These are phyloP conservation scores for Collybia mongolica DNA, from an alignment of 768 basidiomycete species.

Conservation along the genomic window DNA sequence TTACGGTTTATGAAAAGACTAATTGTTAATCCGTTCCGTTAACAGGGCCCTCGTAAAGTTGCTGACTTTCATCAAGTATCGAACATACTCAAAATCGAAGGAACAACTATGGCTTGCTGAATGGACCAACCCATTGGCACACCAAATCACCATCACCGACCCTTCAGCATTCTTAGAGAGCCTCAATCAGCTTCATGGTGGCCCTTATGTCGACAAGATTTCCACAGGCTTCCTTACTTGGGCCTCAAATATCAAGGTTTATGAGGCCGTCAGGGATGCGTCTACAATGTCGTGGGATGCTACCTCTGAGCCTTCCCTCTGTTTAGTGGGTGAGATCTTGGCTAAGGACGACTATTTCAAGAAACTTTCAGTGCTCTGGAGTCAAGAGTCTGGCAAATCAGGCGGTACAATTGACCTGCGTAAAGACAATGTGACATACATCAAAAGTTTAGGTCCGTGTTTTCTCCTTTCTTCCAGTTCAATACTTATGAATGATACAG, in stretches of 20 bases:
- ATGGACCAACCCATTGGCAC: constrained; percentile 64
- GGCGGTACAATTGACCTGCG: constrained; percentile 55
- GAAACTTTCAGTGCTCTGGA: constrained; percentile 64
- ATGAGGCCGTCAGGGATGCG: constrained; percentile 38
- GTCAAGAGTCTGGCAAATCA: constrained; percentile 74
- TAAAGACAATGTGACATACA: constrained; percentile 40
- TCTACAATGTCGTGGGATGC: constrained; percentile 51
- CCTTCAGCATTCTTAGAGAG: constrained; percentile 47
- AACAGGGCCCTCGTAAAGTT: constrained; percentile 66
- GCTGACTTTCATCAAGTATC: constrained; percentile 68
- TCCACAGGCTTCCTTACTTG: constrained; percentile 79
- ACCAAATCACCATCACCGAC: constrained; percentile 43
- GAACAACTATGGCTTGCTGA: constrained; percentile 74
- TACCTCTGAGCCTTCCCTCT: constrained; percentile 47
- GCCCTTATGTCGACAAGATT: constrained; percentile 70
- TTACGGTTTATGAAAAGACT: neutral
- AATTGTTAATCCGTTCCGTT: constrained; percentile 1
- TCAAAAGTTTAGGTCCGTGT: constrained; percentile 37
- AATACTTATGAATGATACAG: constrained; percentile 31
- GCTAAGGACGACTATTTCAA: constrained; percentile 56
- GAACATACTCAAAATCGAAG: constrained; percentile 61
- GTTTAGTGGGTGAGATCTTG: constrained; percentile 48
- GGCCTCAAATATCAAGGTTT: constrained; percentile 63
- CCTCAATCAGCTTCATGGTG: constrained; percentile 32
- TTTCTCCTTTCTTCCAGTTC: constrained; percentile 3